Conservation (phyloP, 179 eudicot genomes). For the Nepenthes alata region DNA sequence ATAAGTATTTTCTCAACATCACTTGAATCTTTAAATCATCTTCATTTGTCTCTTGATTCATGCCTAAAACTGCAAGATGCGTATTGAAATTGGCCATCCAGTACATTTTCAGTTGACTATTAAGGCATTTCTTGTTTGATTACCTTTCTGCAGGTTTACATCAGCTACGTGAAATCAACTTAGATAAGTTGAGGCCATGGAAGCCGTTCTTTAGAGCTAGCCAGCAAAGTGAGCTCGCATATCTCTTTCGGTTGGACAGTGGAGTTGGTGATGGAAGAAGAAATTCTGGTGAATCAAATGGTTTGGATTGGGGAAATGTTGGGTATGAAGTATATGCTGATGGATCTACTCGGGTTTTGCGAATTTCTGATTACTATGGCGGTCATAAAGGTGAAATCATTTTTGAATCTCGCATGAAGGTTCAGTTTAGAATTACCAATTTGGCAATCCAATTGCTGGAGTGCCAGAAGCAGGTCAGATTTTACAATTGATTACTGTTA, state of each 20-base stretch:
- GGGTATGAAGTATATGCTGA: constrained; percentile 87
- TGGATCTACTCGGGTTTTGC: constrained; percentile 84
- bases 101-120: neutral
- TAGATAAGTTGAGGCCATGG: constrained; percentile 94
- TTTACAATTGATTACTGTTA: neutral
- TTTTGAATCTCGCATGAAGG: constrained; percentile 40
- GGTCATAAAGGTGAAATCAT: constrained; percentile 29
- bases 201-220: constrained; percentile 57
- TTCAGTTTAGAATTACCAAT: constrained; percentile 57
- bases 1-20: too few relatives aligned
- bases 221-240: constrained; percentile 44
- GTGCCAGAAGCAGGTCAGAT: constrained; percentile 39
- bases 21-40: too few relatives aligned
- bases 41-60: too few relatives aligned
- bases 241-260: constrained; percentile 34
- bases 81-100: too few relatives aligned
- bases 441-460: constrained; percentile 56
- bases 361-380: constrained; percentile 52
- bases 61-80: too few relatives aligned
- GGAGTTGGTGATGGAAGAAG: constrained; percentile 26
- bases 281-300: constrained; percentile 22
- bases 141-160: constrained; percentile 34
- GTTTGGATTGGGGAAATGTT: constrained; percentile 35
- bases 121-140: neutral
- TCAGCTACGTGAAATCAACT: constrained; percentile 68